Evolutionary conservation across 768 basidiomycete species (phyloP).

Genomic region (Pisolithus marmoratus): DNA sequence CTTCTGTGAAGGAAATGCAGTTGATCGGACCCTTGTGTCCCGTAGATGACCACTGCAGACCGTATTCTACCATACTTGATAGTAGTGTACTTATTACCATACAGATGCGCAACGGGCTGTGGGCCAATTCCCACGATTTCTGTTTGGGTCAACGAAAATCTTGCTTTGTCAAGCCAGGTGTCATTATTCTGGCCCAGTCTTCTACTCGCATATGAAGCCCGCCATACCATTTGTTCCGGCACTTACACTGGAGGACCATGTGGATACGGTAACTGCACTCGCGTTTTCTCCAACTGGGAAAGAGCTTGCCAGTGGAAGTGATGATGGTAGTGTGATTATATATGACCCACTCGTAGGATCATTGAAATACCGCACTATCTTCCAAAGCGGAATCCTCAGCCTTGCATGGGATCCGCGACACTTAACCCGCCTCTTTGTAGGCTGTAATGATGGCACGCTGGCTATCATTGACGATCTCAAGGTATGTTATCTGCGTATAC

Average conservation of each 20-base stretch:
- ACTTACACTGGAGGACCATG: not conserved
- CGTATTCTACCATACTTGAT: not conserved
- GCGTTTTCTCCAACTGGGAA: constrained; percentile 3
- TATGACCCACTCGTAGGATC: constrained; percentile 1
- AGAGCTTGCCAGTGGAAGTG: not conserved
- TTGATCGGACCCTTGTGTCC: constrained; percentile 3
- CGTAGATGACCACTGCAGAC: not conserved
- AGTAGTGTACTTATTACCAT: too few relatives aligned
- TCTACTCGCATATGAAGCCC: too few relatives aligned
- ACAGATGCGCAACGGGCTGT: too few relatives aligned
- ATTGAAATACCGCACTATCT: not conserved
- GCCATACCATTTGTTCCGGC: not conserved
- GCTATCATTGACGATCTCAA: constrained; percentile 1
- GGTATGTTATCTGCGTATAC: not conserved
- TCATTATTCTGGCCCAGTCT: too few relatives aligned
- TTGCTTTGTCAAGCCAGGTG: too few relatives aligned
- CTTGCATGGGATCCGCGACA: not conserved
- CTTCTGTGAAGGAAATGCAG: not conserved
- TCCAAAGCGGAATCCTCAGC: not conserved
- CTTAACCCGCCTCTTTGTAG: not conserved
- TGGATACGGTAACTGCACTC: not conserved
- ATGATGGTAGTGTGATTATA: constrained; percentile 2
- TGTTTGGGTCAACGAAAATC: too few relatives aligned
- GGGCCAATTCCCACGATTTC: too few relatives aligned
- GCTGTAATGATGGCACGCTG: constrained; percentile 3